Evolutionary conservation across 2,329 filamentous ascomycete species (phyloP), one percentile per base, ranked within the genome.

Genomic region (Cyphellophora attinorum): DNA sequence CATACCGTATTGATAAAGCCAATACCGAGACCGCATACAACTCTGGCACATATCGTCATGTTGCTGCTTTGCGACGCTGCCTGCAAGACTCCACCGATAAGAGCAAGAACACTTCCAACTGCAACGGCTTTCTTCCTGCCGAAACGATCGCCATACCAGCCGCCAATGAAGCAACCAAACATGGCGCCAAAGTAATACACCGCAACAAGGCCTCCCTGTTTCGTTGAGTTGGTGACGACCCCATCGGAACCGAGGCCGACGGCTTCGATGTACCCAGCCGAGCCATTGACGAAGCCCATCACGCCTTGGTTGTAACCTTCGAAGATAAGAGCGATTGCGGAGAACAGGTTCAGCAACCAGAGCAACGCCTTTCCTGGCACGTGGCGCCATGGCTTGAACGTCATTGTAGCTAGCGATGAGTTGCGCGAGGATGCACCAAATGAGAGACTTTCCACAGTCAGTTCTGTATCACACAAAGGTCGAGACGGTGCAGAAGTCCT

Each of bases 71-170:
- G 60, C 6, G 59, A 55, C 2, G 58, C 60, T 5, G 64, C 56
- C 48, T 70, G 66, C 27, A 72, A 51, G 3, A 62, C 62, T 11
- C 64, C 69, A 6, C 69, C 68, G 3, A 71, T 39, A 5, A 72
- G 48, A 2, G 64, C 64, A 42, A 70, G 67, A 21, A 64, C 34
- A 1, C 66, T 55, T 1, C 66, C 66, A 17, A 65, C 51, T 33
- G 70, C 58, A 27, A 71, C 51, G 31, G 65, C 65, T 36, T 65
- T 67, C 45, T 68, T 70, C 18, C 70, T 65, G n/a, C 70, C 70
- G 23, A 70, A 60, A 13, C 58, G 59, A 45, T 74, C 70, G n/a
- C 64, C 70, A 13, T 65, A 50, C 61, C 63, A 65, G 6, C 59
- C 67, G 8, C 67, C 67, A 8, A 57, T 48, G 42, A 70, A 69